phyloP scores from a whole-genome alignment of 2,329 filamentous ascomycete genomes.

The Pleurostoma richardsiae region DNA sequence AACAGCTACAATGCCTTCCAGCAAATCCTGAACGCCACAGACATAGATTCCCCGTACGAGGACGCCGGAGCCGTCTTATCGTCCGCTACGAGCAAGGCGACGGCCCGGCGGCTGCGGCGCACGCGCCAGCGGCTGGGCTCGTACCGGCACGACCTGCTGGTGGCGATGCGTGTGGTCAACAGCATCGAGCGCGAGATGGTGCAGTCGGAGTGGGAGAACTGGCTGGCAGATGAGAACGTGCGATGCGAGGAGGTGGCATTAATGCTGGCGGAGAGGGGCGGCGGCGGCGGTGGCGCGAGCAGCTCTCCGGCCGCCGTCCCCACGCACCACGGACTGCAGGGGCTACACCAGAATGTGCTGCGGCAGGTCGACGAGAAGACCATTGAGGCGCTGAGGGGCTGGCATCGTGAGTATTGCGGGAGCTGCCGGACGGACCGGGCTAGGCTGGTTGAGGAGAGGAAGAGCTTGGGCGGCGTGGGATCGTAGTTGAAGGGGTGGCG shows the following conservation, averaged over 20 bases:
- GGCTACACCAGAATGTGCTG: constrained; percentile 15
- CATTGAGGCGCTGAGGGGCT: constrained; percentile 34
- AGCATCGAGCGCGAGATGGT: constrained; percentile 82
- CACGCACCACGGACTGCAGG: background rate
- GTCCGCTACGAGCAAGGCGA: constrained; percentile 43
- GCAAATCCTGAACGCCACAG: constrained; percentile 50
- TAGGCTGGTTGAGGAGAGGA: constrained; percentile 19
- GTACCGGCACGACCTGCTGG: constrained; percentile 85
- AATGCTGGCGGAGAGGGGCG: constrained; percentile 27
- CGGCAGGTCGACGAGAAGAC: constrained; percentile 20
- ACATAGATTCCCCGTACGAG: constrained; percentile 52
- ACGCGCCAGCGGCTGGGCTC: constrained; percentile 78
- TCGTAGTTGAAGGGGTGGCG: too few species aligned
- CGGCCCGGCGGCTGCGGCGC: constrained; percentile 63
- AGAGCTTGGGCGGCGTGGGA: constrained; percentile 6
- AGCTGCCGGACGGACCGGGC: constrained; percentile 46
- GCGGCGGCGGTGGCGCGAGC: constrained; percentile 1
- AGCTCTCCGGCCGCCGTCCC: constrained; percentile 10
- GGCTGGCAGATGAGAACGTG: constrained; percentile 73
- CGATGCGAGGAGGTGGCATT: constrained; percentile 62
- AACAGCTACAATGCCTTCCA: constrained; percentile 58
- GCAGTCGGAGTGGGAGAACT: constrained; percentile 87
- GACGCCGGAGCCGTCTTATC: constrained; percentile 42
- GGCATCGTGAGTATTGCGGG: constrained; percentile 50
- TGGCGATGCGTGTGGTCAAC: constrained; percentile 87